These are phyloP conservation scores for Peterozyma toletana DNA, from an alignment of 805 yeast genomes.

Conservation along the genomic window DNA sequence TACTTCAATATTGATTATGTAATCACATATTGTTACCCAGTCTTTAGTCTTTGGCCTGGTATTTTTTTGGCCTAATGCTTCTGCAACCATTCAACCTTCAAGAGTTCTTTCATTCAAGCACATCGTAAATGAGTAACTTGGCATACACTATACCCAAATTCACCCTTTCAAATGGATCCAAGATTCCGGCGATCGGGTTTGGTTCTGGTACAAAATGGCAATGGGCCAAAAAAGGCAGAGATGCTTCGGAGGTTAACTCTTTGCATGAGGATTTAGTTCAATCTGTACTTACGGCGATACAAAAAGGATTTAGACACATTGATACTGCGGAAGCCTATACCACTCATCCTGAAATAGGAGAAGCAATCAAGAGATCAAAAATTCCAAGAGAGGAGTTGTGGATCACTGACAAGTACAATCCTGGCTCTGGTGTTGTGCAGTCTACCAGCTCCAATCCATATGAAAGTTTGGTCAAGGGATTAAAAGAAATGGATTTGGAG, in stretches of 20 bases:
- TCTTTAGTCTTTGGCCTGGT: no score
- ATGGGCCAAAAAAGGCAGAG: conserved; percentile 23
- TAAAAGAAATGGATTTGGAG: conserved; percentile 31
- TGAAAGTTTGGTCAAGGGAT: conserved; percentile 29
- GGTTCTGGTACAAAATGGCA: conserved; percentile 58
- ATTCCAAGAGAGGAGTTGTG: conserved; percentile 40
- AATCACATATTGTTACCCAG: no score
- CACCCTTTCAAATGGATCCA: conserved; percentile 20
- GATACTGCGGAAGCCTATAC: conserved; percentile 64
- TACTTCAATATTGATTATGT: no score
- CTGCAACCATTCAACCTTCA: no score
- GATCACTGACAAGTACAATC: conserved; percentile 47
- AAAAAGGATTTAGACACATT: conserved; percentile 48
- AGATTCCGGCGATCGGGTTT: conserved; percentile 39
- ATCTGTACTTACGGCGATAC: conserved; percentile 38
- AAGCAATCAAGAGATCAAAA: conserved; percentile 33
- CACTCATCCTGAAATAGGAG: conserved; percentile 48
- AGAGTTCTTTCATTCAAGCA: no score
- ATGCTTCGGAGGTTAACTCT: conserved; percentile 10
- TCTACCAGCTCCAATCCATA: conserved; percentile 27
- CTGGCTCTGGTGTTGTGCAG: conserved; percentile 16
- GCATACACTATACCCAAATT: conserved; percentile 8
- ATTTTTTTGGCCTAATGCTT: no score
- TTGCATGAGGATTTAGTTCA: conserved; percentile 34
- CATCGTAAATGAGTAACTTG: neutral